Base-by-base conservation (phyloP, 2,329 filamentous ascomycete genomes). In the Penicillium palitans region DNA sequence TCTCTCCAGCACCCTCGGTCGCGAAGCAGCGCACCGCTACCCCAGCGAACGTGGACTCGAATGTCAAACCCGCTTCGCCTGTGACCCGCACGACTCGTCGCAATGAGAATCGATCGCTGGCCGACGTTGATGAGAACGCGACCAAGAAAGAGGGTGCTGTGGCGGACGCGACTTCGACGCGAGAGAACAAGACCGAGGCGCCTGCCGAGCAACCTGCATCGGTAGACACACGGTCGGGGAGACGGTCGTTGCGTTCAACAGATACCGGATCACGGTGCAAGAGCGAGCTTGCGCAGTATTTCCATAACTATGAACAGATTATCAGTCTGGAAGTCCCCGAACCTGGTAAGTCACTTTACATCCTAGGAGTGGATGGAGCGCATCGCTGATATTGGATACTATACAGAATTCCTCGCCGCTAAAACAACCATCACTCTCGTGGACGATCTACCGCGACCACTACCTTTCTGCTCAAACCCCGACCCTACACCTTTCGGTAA, bases 261-360 rank as follows among this genome's bases (percentile, higher is more conserved):
- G 91, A 96, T 72, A 84, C 84, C 68, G 90, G 89, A 12, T 88
- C 88, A 52, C 84, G 91, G 66, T 88, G 92, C 77, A 96, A 96
- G 81, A 97, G 92, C 76, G 93, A 97, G 71, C 82, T 98, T 61
- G 88, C 92, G 39, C 84, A 87, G 48, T 98, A 96, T 77, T 97
- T 98, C 71, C 87, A 90, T 52, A 93, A 96, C 70, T 98, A 96
- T 75, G 93, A 97, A 76, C 91, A 96, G 72, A 85, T 97, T 65
- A 91, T 98, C 77, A 92, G 90, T 61, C 90, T 96, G 71, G 88
- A 91, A 62, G 85, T 87, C 40, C 89, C 89, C 68, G 88, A 93
- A 76, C 81, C 88, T 67, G 88, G 92, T 93, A 83, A 59, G 69
- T 60, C 21, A 29, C 7, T 15, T 41, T n/a, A 17, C 1, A 8